Base-by-base conservation (phyloP, 495 filamentous ascomycete genomes). In the Lichina pygmaea region DNA sequence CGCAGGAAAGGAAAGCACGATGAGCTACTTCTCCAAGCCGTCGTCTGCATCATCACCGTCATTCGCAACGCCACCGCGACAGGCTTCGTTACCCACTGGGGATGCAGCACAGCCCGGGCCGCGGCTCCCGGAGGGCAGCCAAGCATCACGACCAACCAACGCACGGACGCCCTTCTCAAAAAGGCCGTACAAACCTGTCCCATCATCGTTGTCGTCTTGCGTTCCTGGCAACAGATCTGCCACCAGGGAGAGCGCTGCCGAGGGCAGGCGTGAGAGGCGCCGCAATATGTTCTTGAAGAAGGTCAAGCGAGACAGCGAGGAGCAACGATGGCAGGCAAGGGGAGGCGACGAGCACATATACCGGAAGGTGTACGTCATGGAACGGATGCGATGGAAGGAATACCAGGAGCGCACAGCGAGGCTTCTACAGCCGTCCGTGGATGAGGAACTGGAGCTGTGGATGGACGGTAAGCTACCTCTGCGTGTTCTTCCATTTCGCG, bases 321-420 rank as follows among this genome's bases (percentile, higher is more conserved):
- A 81, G 11, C 64, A 59, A 53, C 53, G 66, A 57, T 72, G 76
- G 70, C 57, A 75, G 58, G 47, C 71, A 57, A 64, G 82, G 61
- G 70, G 72, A 37, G 63, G 81, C 2, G 78, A 81, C 41, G 82
- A 93, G 47, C 78, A 91, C 67, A 73, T 91, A 62, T 31, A 60
- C 54, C 13, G 31, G 7, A 54, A 61, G 34, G 63, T 67, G 34
- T 67, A 59, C 48, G 49, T 67, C 15, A 57, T 62, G 0, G 54
- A 60, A 32, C 62, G 61, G 44, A 61, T 57, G 43, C 55, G 58
- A 36, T 67, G 66, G 66, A 59, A 66, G 49, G 66, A 61, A 12
- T 52, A 59, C 37, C 55, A 58, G 44, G 56, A 52, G 44, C 52
- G 54, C 2, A 50, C 56, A 15, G 63, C 63, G 6, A 54, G 55